phyloP scores from a whole-genome alignment of 2,329 filamentous ascomycete species.

The Xylariaceae sp. region DNA sequence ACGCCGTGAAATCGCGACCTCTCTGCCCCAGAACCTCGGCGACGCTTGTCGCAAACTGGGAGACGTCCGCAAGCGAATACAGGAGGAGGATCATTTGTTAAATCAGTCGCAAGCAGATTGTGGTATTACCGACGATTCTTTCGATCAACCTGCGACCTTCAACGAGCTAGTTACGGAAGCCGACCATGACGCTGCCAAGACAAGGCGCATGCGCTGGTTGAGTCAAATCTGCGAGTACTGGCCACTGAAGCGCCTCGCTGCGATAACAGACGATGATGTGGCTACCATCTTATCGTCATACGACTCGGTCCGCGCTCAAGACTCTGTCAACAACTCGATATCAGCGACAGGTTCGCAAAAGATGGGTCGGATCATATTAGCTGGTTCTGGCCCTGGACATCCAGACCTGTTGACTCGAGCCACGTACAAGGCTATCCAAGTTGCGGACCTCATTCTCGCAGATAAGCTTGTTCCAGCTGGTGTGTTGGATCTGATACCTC shows the following conservation, averaged over 20 bases:
- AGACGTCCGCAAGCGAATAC: conserved; percentile 62
- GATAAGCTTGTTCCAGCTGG: conserved; percentile 82
- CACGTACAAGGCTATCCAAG: conserved; percentile 68
- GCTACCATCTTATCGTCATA: conserved; percentile 72
- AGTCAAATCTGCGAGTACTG: conserved; percentile 98
- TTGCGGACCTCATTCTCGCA: conserved; percentile 73
- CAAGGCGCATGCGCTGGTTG: conserved; percentile 83
- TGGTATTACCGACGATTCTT: conserved; percentile 51
- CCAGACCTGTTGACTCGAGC: conserved; percentile 84
- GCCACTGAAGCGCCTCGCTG: conserved; percentile 77
- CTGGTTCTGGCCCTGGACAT: conserved; percentile 87
- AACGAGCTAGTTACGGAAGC: conserved; percentile 74
- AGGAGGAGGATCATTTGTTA: conserved; percentile 62
- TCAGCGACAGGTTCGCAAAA: background rate
- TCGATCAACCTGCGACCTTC: conserved; percentile 74
- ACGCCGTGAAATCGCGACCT: conserved; percentile 77
- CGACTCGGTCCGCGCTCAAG: conserved; percentile 29
- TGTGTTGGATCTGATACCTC: conserved; percentile 84
- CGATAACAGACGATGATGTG: conserved; percentile 74
- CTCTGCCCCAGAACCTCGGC: conserved; percentile 71
- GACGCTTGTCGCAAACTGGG: conserved; percentile 73
- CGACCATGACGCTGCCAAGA: conserved; percentile 69
- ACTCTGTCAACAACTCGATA: conserved; percentile 19
- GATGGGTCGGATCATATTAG: conserved; percentile 72
- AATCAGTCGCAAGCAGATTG: conserved; percentile 33